A percentile compares a stretch with the other conserved stretches of the same genome.
Conservation (phyloP, 2,329 filamentous ascomycete genomes). For the Podosphaera leucotricha region DNA sequence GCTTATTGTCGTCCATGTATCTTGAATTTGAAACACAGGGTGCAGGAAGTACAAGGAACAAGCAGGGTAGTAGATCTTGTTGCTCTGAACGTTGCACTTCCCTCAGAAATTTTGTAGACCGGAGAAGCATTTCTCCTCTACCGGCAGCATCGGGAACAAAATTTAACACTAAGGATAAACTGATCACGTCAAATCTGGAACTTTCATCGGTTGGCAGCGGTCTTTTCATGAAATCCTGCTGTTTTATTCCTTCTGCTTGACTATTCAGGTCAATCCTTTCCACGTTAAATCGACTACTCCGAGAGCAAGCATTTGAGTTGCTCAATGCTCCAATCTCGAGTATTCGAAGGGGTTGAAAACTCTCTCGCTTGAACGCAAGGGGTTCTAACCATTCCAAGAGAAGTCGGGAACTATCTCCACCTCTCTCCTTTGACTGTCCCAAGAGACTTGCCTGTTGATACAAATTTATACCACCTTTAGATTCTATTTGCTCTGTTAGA, state of each 20-base stretch:
- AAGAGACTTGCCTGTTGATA: slow-evolving; percentile 48
- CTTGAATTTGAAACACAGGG: slow-evolving; percentile 78
- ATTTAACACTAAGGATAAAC: slow-evolving; percentile 78
- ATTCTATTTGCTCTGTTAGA: slow-evolving; percentile 29
- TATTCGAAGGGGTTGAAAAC: slow-evolving; percentile 29
- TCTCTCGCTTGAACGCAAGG: slow-evolving; percentile 8
- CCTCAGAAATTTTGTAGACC: slow-evolving; percentile 48
- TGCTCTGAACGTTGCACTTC: slow-evolving; percentile 10
- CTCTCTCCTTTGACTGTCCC: slow-evolving; percentile 39
- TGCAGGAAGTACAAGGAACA: slow-evolving; percentile 78
- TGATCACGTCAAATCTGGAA: slow-evolving; percentile 70
- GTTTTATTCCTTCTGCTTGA: slow-evolving; percentile 53
- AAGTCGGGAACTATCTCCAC: slow-evolving; percentile 41
- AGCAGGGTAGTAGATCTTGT: slow-evolving; percentile 30
- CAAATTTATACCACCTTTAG: slow-evolving; percentile 33
- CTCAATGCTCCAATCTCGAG: slow-evolving; percentile 81
- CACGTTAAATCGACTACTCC: slow-evolving; percentile 44
- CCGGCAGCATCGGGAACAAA: slow-evolving; percentile 59
- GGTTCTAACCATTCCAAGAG: slow-evolving; percentile 37
- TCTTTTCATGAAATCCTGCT: slow-evolving; percentile 87
- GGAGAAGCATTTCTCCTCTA: slow-evolving; percentile 66
- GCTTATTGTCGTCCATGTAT: slow-evolving; percentile 51
- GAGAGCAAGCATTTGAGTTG: slow-evolving; percentile 62
- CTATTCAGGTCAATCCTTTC: slow-evolving; percentile 78
- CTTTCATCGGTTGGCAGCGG: slow-evolving; percentile 38